phyloP scores from a whole-genome alignment of 1,284 basidiomycete genomes.

The Moesziomyces sp. region DNA sequence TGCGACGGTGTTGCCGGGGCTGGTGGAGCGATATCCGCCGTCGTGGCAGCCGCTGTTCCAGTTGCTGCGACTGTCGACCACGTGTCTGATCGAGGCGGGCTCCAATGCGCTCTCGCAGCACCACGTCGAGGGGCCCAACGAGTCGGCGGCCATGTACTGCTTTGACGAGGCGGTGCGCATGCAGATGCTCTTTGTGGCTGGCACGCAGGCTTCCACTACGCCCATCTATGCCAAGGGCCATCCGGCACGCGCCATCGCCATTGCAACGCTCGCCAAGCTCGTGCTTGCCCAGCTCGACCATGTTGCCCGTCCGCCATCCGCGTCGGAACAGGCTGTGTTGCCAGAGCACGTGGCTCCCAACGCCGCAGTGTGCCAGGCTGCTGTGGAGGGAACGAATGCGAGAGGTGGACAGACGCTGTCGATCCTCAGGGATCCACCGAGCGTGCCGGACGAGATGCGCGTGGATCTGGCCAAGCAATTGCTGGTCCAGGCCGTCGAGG shows the following conservation, averaged over 20 bases:
- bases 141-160: conserved; percentile 30
- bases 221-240: conserved; percentile 76
- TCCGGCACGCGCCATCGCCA: conserved; percentile 79
- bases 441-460: conserved; percentile 30
- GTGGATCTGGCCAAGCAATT: conserved; percentile 36
- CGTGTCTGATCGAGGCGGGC: conserved; percentile 72
- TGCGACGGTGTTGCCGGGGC: conserved; percentile 74
- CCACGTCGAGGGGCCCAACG: conserved; percentile 2
- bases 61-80: conserved; percentile 76
- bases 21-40: conserved; percentile 69
- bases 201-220: conserved; percentile 68
- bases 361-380: conserved; percentile 18
- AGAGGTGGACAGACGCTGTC: conserved; percentile 22
- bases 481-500: conserved; percentile 47
- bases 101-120: conserved; percentile 17
- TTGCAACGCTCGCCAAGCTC: conserved; percentile 83
- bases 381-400: conserved; percentile 15
- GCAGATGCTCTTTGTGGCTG: conserved; percentile 74
- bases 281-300: conserved; percentile 76
- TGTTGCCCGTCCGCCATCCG: conserved; percentile 4
- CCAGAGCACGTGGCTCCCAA: not conserved
- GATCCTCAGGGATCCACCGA: conserved; percentile 25
- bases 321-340: not conserved
- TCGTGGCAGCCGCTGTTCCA: conserved; percentile 78
- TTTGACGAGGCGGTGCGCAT: conserved; percentile 44